Evolutionary conservation across 257 asterid species (phyloP).

Genomic region (Solanum boliviense): DNA sequence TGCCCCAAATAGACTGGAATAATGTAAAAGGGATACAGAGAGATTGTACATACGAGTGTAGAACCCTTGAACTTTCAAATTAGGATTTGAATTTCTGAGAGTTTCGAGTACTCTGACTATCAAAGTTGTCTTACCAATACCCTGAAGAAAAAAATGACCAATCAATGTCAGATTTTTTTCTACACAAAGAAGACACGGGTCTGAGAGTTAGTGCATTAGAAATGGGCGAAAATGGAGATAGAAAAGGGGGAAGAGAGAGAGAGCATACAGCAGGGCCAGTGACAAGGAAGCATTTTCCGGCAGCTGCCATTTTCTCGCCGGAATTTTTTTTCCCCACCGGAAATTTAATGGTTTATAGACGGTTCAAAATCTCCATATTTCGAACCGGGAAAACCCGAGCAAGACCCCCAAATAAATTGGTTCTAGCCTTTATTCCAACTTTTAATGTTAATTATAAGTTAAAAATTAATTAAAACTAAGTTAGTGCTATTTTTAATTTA

Average conservation of each 20-base stretch:
- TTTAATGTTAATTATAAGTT: no score
- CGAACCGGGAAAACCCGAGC: background rate
- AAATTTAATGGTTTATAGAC: background rate
- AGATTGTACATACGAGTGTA: slow-evolving; percentile 46
- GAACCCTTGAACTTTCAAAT: slow-evolving; percentile 69
- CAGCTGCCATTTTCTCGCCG: slow-evolving; percentile 25
- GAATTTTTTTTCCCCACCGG: background rate
- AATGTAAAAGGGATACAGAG: background rate
- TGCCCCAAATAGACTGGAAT: background rate
- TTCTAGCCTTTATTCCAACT: background rate
- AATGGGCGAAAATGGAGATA: background rate
- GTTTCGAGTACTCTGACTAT: slow-evolving; percentile 57
- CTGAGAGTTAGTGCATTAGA: background rate
- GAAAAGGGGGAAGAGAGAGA: background rate
- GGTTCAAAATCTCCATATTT: background rate
- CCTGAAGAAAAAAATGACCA: slow-evolving; percentile 21
- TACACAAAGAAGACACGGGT: background rate
- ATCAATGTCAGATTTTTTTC: background rate
- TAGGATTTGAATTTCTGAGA: slow-evolving; percentile 43
- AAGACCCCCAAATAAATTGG: background rate
- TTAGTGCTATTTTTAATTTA: no score
- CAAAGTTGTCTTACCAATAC: slow-evolving; percentile 81
- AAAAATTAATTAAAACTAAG: no score
- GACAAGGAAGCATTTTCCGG: slow-evolving; percentile 59
- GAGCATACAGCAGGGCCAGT: slow-evolving; percentile 57